Conservation (phyloP, 139 green algal genomes). For the Chlorella sp. region DNA sequence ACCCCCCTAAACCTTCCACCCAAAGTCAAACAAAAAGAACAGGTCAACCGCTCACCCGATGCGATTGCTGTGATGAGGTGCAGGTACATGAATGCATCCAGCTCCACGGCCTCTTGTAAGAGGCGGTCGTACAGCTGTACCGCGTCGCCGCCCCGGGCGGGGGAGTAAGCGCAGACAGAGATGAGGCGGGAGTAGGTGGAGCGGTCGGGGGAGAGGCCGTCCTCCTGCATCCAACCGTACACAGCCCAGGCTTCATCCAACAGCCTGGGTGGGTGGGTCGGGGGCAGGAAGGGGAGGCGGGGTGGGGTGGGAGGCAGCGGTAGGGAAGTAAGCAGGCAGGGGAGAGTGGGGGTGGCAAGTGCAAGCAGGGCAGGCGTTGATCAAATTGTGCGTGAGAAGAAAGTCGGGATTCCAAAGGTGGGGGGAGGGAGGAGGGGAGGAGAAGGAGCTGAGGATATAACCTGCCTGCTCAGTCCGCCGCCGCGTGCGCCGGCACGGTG, state of each 20-base stretch:
- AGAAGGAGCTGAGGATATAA: background rate
- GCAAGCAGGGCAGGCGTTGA: too few relatives aligned
- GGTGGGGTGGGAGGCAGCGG: background rate
- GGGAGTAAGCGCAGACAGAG: conserved; percentile 2
- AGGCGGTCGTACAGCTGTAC: conserved; percentile 19
- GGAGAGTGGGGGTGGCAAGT: background rate
- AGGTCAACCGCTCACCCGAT: background rate
- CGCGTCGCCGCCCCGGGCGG: background rate
- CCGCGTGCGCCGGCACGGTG: too few relatives aligned
- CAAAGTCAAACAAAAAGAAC: too few relatives aligned
- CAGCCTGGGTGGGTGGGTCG: conserved; percentile 8
- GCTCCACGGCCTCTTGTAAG: background rate
- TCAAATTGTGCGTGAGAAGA: too few relatives aligned
- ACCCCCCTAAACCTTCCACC: too few relatives aligned
- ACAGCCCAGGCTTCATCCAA: conserved; percentile 17
- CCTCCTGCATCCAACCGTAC: conserved; percentile 28
- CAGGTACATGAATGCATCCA: conserved; percentile 22
- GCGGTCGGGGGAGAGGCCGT: conserved; percentile 29
- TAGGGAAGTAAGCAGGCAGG: background rate
- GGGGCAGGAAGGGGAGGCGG: background rate
- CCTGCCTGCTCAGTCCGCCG: too few relatives aligned
- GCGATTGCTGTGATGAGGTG: conserved; percentile 20
- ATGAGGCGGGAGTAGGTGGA: conserved; percentile 31
- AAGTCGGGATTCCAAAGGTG: too few relatives aligned
- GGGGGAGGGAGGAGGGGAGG: background rate